These are phyloP conservation scores for Naumovozyma baii DNA, from an alignment of 805 yeast species.

Conservation along the genomic window DNA sequence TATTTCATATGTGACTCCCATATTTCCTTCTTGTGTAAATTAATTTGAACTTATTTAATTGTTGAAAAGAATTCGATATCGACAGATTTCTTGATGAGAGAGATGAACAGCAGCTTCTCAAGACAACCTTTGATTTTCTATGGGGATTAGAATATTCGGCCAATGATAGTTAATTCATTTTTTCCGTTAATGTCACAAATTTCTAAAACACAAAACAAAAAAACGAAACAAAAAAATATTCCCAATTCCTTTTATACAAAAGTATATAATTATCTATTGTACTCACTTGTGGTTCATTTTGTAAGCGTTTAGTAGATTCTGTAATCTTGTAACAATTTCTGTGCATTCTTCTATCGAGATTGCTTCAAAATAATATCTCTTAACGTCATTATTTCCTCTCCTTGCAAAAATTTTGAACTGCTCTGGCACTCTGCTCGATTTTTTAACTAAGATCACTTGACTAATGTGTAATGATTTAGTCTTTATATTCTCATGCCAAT, in stretches of 20 bases:
- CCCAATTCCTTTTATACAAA: neutral
- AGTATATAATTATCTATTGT: neutral
- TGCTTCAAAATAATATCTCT: conserved; percentile 84
- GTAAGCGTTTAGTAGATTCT: conserved; percentile 47
- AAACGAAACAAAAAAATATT: too few species aligned
- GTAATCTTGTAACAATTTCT: conserved; percentile 68
- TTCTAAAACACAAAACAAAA: too few species aligned
- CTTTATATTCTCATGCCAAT: conserved; percentile 66
- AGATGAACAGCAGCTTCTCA: too few species aligned
- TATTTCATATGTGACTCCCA: conserved; percentile 81
- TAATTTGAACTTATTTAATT: neutral
- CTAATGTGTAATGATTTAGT: conserved; percentile 81
- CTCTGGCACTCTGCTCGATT: conserved; percentile 61
- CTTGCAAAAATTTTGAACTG: conserved; percentile 74
- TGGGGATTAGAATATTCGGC: too few species aligned
- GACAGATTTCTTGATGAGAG: too few species aligned
- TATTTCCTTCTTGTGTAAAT: conserved; percentile 17
- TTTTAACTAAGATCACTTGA: conserved; percentile 67
- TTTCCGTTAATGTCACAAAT: too few species aligned
- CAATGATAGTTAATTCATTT: too few species aligned
- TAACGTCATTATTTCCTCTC: conserved; percentile 52
- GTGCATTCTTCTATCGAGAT: conserved; percentile 46
- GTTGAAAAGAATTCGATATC: too few species aligned
- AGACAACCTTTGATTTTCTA: too few species aligned
- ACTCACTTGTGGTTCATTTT: conserved; percentile 31